Evolutionary conservation across 331 rosid genomes (phyloP).

Genomic region (Rosa hybrid): DNA sequence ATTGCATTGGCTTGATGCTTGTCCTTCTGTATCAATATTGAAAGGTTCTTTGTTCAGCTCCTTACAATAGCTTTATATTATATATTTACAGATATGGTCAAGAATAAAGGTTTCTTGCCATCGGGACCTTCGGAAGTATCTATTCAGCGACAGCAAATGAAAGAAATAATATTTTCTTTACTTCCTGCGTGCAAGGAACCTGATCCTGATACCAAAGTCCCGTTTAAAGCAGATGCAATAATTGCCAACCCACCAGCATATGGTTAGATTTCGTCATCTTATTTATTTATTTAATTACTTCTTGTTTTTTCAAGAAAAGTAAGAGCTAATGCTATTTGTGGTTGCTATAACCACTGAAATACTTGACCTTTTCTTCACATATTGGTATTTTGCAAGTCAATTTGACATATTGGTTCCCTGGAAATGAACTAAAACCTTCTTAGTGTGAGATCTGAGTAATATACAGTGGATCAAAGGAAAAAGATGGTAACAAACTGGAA

Average conservation of each 20-base stretch:
- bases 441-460: background rate
- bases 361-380: background rate
- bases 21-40: background rate
- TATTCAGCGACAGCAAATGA: slow-evolving; percentile 74
- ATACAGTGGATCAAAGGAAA: background rate
- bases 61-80: background rate
- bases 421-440: background rate
- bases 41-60: background rate
- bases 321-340: background rate
- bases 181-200: slow-evolving; percentile 78
- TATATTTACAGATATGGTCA: slow-evolving; percentile 81
- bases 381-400: background rate
- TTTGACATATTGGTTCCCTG: background rate
- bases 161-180: slow-evolving; percentile 63
- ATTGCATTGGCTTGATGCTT: background rate
- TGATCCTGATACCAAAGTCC: slow-evolving; percentile 60
- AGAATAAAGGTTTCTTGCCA: slow-evolving; percentile 95
- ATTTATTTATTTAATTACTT: background rate
- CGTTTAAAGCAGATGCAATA: slow-evolving; percentile 74
- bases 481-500: background rate
- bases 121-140: slow-evolving; percentile 89
- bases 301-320: background rate
- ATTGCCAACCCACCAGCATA: slow-evolving; percentile 97
- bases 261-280: slow-evolving; percentile 55
- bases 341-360: background rate